phyloP scores from a whole-genome alignment of 495 filamentous ascomycete species.

The Podospora fimiseda region DNA sequence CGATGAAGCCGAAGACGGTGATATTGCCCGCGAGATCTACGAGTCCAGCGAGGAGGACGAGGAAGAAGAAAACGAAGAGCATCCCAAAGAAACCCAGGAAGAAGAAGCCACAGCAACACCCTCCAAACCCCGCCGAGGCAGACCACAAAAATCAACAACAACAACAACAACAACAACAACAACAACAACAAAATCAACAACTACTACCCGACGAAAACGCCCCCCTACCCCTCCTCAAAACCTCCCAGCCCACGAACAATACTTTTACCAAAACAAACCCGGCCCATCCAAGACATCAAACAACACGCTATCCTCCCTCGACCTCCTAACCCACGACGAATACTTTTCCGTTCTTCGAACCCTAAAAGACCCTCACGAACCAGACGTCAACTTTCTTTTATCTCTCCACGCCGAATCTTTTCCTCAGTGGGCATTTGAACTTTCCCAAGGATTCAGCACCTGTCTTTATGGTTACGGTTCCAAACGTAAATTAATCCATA shows the following conservation, averaged over 20 bases:
- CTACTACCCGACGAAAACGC: too few species aligned
- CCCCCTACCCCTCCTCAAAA: conserved; percentile 74
- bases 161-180: conserved; percentile 3
- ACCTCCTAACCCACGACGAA: conserved; percentile 80
- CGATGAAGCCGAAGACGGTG: conserved; percentile 67
- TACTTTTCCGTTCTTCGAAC: conserved; percentile 69
- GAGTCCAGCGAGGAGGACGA: conserved; percentile 48
- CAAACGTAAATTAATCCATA: conserved; percentile 67
- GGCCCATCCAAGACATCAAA: conserved; percentile 77
- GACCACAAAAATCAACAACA: conserved; percentile 18
- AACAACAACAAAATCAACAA: too few species aligned
- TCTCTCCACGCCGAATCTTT: conserved; percentile 75
- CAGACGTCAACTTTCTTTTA: conserved; percentile 64
- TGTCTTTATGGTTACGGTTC: conserved; percentile 91
- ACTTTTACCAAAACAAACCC: conserved; percentile 86
- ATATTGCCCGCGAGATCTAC: conserved; percentile 66
- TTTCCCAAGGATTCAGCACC: conserved; percentile 81
- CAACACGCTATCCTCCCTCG: conserved; percentile 70
- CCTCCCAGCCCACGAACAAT: conserved; percentile 80
- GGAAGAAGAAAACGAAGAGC: conserved; percentile 35
- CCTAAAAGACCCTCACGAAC: conserved; percentile 62
- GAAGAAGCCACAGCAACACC: conserved; percentile 39
- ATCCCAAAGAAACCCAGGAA: conserved; percentile 28
- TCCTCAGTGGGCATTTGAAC: conserved; percentile 88
- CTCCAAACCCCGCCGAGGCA: conserved; percentile 47